Conservation (phyloP, 2,329 filamentous ascomycete species). For the Aspergillus thermomutatus region DNA sequence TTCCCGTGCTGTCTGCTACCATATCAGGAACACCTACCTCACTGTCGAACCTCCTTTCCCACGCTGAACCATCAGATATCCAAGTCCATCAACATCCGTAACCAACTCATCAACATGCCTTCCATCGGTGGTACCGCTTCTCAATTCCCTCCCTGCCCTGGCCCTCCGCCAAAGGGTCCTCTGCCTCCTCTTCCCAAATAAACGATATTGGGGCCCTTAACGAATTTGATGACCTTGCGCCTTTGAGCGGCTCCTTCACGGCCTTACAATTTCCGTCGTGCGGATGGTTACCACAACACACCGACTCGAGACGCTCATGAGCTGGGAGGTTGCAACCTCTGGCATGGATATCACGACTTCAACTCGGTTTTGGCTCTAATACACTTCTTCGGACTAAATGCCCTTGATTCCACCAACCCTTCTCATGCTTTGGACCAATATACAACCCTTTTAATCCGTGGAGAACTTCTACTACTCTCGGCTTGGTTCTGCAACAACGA, state of each 20-base stretch:
- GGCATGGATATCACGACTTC: constrained; percentile 34
- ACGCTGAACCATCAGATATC: not conserved
- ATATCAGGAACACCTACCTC: constrained; percentile 3
- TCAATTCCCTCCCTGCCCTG: constrained; percentile 39
- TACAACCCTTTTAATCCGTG: constrained; percentile 10
- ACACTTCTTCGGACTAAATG: not conserved
- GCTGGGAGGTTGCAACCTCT: constrained; percentile 16
- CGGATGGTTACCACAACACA: constrained; percentile 1
- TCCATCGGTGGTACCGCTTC: constrained; percentile 30
- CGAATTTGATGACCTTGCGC: constrained; percentile 32
- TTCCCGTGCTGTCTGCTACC: not conserved
- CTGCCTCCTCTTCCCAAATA: constrained; percentile 39
- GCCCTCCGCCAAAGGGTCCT: constrained; percentile 39
- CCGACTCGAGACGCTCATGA: constrained; percentile 19
- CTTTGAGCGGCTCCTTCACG: constrained; percentile 22
- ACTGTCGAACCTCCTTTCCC: not conserved
- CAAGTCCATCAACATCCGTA: constrained; percentile 5
- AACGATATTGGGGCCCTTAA: constrained; percentile 19
- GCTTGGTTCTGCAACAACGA: not conserved
- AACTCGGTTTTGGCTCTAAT: constrained; percentile 14
- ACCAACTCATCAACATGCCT: constrained; percentile 29
- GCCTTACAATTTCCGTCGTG: constrained; percentile 14
- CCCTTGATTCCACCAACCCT: not conserved
- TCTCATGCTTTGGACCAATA: not conserved
- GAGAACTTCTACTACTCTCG: not conserved